Conservation (phyloP, 108 stramenopile genomes). For the Fragilaria crotonensis region DNA sequence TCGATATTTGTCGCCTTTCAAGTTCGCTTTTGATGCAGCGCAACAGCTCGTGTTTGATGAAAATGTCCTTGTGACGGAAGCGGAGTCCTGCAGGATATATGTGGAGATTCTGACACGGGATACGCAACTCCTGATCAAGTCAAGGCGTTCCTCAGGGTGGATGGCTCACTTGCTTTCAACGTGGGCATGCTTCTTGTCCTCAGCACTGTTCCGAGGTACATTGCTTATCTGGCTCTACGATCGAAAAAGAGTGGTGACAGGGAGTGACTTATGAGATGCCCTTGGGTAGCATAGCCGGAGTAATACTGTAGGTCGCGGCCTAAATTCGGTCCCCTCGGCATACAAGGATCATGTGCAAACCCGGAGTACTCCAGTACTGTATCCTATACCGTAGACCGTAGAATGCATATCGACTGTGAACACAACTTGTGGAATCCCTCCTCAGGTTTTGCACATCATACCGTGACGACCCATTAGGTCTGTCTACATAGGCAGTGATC, state of each 20-base stretch:
- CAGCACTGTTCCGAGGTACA: constrained; percentile 33
- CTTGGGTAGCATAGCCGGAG: too few relatives aligned
- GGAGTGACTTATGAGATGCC: too few relatives aligned
- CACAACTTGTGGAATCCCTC: too few relatives aligned
- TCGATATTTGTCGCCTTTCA: constrained; percentile 56
- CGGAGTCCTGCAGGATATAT: constrained; percentile 21
- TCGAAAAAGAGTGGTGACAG: constrained; percentile 35
- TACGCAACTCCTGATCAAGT: constrained; percentile 32
- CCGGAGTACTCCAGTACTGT: too few relatives aligned
- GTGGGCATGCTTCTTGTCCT: constrained; percentile 47
- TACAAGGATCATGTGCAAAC: too few relatives aligned
- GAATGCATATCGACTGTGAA: too few relatives aligned
- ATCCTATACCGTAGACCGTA: too few relatives aligned
- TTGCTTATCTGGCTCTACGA: constrained; percentile 55
- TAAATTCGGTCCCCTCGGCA: too few relatives aligned
- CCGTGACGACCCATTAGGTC: too few relatives aligned
- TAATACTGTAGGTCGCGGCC: too few relatives aligned
- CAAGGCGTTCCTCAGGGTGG: constrained; percentile 40
- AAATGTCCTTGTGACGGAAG: constrained; percentile 59
- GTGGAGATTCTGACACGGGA: constrained; percentile 19
- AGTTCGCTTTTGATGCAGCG: constrained; percentile 53
- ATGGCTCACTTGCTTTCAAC: constrained; percentile 58
- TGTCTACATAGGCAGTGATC: too few relatives aligned
- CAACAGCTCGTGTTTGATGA: constrained; percentile 46
- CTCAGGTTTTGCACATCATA: too few relatives aligned